Evolutionary conservation across 768 basidiomycete genomes (phyloP).

Genomic region (Multifurca ochricompacta): DNA sequence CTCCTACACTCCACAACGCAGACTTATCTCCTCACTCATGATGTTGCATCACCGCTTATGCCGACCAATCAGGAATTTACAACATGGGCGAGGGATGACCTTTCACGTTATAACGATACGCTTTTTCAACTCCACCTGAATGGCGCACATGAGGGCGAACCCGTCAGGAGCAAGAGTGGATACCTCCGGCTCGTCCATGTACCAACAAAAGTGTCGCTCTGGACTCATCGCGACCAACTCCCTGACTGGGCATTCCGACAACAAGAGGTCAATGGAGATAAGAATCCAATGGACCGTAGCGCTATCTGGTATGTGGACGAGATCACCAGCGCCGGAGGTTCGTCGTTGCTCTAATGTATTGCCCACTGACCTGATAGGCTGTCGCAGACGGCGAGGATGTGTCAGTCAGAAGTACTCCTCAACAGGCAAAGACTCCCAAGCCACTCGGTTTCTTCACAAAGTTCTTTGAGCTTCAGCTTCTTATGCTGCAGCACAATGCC

Average conservation of each 20-base stretch:
- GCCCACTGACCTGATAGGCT: conserved; percentile 3
- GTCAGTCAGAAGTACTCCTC: conserved; percentile 42
- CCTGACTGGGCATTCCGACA: conserved; percentile 98
- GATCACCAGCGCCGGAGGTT: conserved; percentile 66
- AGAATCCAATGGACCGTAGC: conserved; percentile 73
- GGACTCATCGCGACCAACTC: conserved; percentile 79
- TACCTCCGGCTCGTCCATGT: conserved; percentile 89
- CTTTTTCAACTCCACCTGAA: conserved; percentile 72
- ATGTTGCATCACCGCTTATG: conserved; percentile 95
- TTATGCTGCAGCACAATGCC: conserved; percentile 99
- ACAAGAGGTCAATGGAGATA: conserved; percentile 97
- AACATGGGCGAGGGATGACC: conserved; percentile 77
- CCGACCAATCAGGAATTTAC: conserved; percentile 99
- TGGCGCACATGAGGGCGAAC: conserved; percentile 68
- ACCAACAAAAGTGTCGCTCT: conserved; percentile 85
- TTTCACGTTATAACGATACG: conserved; percentile 77
- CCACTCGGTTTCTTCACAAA: conserved; percentile 89
- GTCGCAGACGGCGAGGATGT: conserved; percentile 46
- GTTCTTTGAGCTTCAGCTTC: conserved; percentile 84
- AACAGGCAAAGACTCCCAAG: conserved; percentile 62
- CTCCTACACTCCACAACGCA: conserved; percentile 84
- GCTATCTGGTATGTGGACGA: conserved; percentile 88
- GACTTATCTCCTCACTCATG: conserved; percentile 82
- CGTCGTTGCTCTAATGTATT: conserved; percentile 25
- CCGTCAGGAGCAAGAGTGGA: conserved; percentile 90